Evolutionary conservation across 2,329 filamentous ascomycete genomes (phyloP).

Genomic region (Achaetomium macrosporum): DNA sequence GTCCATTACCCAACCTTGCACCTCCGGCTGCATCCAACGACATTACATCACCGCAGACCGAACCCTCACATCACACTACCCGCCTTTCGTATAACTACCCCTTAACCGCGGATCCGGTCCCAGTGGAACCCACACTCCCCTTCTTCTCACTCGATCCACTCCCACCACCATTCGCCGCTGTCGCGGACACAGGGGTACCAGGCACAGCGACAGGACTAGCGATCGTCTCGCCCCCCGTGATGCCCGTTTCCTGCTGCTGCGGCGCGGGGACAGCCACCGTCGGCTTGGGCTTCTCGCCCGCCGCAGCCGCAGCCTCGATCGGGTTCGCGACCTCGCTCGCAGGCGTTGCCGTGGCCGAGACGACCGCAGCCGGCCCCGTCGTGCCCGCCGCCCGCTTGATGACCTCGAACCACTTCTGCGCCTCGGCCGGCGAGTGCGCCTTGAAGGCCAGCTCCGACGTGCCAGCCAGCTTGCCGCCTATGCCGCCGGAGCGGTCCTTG

Average conservation of each 20-base stretch:
- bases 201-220: slow-evolving; percentile 12
- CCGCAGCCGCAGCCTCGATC: slow-evolving; percentile 19
- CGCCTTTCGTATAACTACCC: too few relatives aligned
- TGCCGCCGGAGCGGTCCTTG: slow-evolving; percentile 77
- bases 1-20: too few relatives aligned
- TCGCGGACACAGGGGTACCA: neutral
- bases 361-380: slow-evolving; percentile 34
- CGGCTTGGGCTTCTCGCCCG: slow-evolving; percentile 20
- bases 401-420: slow-evolving; percentile 76
- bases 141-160: neutral
- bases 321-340: slow-evolving; percentile 26
- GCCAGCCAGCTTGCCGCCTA: slow-evolving; percentile 76
- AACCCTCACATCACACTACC: too few relatives aligned
- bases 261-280: slow-evolving; percentile 20
- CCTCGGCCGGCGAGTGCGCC: slow-evolving; percentile 73
- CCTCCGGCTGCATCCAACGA: too few relatives aligned
- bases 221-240: slow-evolving; percentile 13
- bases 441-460: slow-evolving; percentile 80
- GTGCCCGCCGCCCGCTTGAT: slow-evolving; percentile 58
- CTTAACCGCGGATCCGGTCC: too few relatives aligned
- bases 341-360: slow-evolving; percentile 27
- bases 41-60: too few relatives aligned
- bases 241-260: slow-evolving; percentile 39
- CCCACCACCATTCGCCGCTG: neutral
- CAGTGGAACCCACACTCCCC: neutral